Percentiles rank a stretch among this genome's conserved stretches.
These are phyloP conservation scores for Clavispora santaluciae DNA, from an alignment of 805 yeast genomes.

Conservation along the genomic window DNA sequence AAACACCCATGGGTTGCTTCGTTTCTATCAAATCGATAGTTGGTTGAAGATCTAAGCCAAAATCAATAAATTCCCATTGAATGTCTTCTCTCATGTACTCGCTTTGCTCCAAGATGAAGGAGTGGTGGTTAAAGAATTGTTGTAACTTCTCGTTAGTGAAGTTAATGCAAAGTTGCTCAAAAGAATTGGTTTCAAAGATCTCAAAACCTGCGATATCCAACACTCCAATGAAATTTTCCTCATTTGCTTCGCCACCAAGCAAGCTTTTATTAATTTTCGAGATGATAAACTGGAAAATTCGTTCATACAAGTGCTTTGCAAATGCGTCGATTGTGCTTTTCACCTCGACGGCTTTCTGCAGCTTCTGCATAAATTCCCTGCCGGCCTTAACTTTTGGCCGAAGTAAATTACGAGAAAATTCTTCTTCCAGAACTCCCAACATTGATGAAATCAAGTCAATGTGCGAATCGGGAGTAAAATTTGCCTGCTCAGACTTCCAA, in stretches of 20 bases:
- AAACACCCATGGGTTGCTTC: slow-evolving; percentile 67
- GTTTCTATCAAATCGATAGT: slow-evolving; percentile 90
- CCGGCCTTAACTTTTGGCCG: slow-evolving; percentile 91
- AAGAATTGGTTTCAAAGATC: slow-evolving; percentile 52
- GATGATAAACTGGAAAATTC: slow-evolving; percentile 73
- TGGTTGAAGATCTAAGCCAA: slow-evolving; percentile 90
- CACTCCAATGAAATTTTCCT: slow-evolving; percentile 46
- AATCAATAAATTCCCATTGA: slow-evolving; percentile 76
- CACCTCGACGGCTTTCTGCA: slow-evolving; percentile 75
- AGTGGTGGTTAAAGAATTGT: slow-evolving; percentile 59
- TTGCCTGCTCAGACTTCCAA: slow-evolving; percentile 72
- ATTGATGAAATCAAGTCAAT: slow-evolving; percentile 51
- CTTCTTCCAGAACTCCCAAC: slow-evolving; percentile 56
- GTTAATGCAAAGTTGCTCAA: slow-evolving; percentile 58
- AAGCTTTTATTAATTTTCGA: slow-evolving; percentile 68
- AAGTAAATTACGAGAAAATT: slow-evolving; percentile 53
- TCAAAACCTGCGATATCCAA: slow-evolving; percentile 62
- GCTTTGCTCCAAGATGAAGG: slow-evolving; percentile 56
- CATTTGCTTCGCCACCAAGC: slow-evolving; percentile 11
- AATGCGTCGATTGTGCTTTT: slow-evolving; percentile 79
- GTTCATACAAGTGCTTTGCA: slow-evolving; percentile 82
- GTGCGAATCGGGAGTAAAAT: slow-evolving; percentile 46
- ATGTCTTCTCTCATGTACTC: slow-evolving; percentile 56
- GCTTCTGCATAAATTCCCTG: slow-evolving; percentile 74
- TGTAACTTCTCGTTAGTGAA: slow-evolving; percentile 58